phyloP scores from a whole-genome alignment of 2,329 filamentous ascomycete genomes.

The Nannizziopsis barbatae region DNA sequence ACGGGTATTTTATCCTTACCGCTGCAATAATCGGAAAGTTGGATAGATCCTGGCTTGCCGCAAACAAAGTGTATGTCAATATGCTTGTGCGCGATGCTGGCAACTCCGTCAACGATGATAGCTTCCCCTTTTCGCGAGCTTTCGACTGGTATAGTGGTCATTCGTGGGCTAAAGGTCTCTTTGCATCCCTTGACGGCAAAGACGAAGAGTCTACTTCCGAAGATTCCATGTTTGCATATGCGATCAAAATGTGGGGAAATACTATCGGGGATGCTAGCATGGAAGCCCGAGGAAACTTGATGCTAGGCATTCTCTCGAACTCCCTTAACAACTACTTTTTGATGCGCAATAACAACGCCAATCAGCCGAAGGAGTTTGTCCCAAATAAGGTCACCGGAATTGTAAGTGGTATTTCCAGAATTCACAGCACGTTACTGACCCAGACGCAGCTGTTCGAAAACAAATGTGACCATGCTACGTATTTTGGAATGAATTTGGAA shows the following conservation, averaged over 20 bases:
- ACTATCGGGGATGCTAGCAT: conserved; percentile 65
- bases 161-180: conserved; percentile 65
- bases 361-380: conserved; percentile 65
- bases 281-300: conserved; percentile 72
- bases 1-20: conserved; percentile 77
- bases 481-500: conserved; percentile 64
- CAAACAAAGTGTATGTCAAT: conserved; percentile 71
- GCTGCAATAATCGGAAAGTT: conserved; percentile 73
- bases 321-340: conserved; percentile 73
- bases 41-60: conserved; percentile 60
- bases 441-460: conserved; percentile 64
- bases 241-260: conserved; percentile 86
- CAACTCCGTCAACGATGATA: conserved; percentile 62
- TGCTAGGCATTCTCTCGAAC: conserved; percentile 66
- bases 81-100: conserved; percentile 71
- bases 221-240: conserved; percentile 77
- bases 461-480: conserved; percentile 87
- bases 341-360: conserved; percentile 56
- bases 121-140: conserved; percentile 68
- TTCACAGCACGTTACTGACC: background rate
- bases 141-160: conserved; percentile 97
- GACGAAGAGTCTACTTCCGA: conserved; percentile 73
- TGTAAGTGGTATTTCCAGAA: conserved; percentile 22
- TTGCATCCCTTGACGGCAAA: conserved; percentile 44
- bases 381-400: conserved; percentile 61